phyloP scores from a whole-genome alignment of 164 flowering plant species.

The Macadamia integrifolia region DNA sequence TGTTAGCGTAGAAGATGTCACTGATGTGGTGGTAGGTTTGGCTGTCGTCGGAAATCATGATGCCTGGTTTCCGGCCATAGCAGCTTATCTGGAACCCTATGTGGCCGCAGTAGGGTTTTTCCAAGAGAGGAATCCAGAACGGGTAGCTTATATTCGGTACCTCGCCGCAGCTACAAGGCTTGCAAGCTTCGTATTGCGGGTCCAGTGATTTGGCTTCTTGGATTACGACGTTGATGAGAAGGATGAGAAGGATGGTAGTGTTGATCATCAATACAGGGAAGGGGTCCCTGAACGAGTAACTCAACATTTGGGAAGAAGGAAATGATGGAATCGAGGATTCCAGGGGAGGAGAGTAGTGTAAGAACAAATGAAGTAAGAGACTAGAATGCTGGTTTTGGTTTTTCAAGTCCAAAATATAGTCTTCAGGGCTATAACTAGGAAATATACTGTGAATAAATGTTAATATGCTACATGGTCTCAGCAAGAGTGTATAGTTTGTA shows the following conservation, averaged over 20 bases:
- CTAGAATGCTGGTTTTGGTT: too few species aligned
- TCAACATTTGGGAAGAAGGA: background rate
- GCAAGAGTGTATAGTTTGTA: too few species aligned
- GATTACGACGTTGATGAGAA: background rate
- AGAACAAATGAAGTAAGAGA: background rate
- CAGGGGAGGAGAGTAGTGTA: too few species aligned
- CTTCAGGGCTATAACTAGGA: too few species aligned
- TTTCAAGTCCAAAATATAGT: too few species aligned
- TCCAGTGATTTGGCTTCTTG: background rate
- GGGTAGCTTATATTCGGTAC: conserved; percentile 16
- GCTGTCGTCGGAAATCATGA: background rate
- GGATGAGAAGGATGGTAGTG: background rate
- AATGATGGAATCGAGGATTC: background rate
- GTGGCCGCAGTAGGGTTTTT: conserved; percentile 13
- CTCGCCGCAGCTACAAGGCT: conserved; percentile 11
- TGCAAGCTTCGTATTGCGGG: conserved; percentile 10
- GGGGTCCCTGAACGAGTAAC: too few species aligned
- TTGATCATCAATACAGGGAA: background rate
- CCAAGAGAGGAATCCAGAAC: conserved; percentile 7
- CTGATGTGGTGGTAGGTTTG: conserved; percentile 4
- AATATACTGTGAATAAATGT: too few species aligned
- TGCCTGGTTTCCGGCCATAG: background rate
- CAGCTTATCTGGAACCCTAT: conserved; percentile 13
- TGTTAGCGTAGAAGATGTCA: conserved; percentile 1
- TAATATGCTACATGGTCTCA: too few species aligned